phyloP scores from a whole-genome alignment of 1,139 yeast species.

The Protomyces pachydermus region DNA sequence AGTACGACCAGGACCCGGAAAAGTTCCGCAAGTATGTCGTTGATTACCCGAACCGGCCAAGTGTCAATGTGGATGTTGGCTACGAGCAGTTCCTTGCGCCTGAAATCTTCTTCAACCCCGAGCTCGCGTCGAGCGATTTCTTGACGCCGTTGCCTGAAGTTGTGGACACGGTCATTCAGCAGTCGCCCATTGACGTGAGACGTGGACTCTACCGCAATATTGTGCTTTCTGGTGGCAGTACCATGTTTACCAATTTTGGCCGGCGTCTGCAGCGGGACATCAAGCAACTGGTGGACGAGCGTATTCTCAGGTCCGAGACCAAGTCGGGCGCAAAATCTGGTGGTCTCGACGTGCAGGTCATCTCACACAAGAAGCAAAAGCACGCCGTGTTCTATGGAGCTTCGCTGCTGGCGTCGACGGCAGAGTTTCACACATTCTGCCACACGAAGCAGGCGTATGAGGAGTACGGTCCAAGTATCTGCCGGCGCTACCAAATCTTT shows the following conservation, averaged over 20 bases:
- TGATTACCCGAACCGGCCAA: constrained; percentile 62
- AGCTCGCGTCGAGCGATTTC: constrained; percentile 90
- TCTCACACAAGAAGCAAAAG: constrained; percentile 93
- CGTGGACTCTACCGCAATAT: constrained; percentile 78
- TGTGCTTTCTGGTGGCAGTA: constrained; percentile 93
- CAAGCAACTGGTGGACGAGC: constrained; percentile 76
- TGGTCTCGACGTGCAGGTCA: constrained; percentile 95
- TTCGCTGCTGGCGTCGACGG: constrained; percentile 87
- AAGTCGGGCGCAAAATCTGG: constrained; percentile 74
- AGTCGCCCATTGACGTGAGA: constrained; percentile 96
- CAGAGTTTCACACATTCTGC: constrained; percentile 93
- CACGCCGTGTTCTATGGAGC: constrained; percentile 99
- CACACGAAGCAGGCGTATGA: constrained; percentile 96
- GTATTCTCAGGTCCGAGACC: constrained; percentile 76
- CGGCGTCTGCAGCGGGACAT: constrained; percentile 95
- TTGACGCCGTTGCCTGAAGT: constrained; percentile 91
- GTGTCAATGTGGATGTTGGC: constrained; percentile 79
- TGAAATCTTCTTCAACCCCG: constrained; percentile 97
- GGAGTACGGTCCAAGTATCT: constrained; percentile 95
- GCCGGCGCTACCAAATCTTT: constrained; percentile 46
- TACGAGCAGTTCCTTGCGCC: constrained; percentile 97
- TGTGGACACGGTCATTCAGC: constrained; percentile 90
- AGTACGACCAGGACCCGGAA: constrained; percentile 90
- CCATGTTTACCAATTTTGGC: constrained; percentile 98
- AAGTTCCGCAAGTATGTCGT: constrained; percentile 90